Evolutionary conservation across 139 green algal genomes (phyloP).

Genomic region (Deuterostichococcus epilithicus): DNA sequence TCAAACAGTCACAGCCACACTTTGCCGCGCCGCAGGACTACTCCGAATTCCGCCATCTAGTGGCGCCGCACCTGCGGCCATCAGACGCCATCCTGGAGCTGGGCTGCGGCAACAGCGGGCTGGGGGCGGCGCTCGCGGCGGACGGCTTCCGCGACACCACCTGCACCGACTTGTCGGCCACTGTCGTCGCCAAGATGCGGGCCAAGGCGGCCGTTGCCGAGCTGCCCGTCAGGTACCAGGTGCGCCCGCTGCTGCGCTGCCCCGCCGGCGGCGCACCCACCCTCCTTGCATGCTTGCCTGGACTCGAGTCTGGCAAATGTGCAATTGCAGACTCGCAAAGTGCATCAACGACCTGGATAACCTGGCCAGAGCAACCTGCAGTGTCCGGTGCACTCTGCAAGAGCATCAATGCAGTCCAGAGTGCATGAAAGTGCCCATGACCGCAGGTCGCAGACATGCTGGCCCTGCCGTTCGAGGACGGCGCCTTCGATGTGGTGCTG

Average conservation of each 20-base stretch:
- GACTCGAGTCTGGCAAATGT: too few species aligned
- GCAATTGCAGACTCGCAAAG: too few species aligned
- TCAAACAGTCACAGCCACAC: too few species aligned
- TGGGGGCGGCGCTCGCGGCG: slow-evolving; percentile 28
- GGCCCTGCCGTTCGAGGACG: slow-evolving; percentile 33
- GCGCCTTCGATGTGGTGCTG: slow-evolving; percentile 46
- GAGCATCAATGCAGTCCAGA: too few species aligned
- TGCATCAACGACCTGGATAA: too few species aligned
- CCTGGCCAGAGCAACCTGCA: too few species aligned
- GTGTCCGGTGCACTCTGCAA: too few species aligned
- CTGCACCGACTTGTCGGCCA: slow-evolving; percentile 34
- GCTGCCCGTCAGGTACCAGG: background rate
- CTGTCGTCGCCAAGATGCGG: slow-evolving; percentile 34
- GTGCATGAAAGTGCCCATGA: too few species aligned
- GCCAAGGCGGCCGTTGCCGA: background rate
- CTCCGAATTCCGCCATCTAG: slow-evolving; percentile 28
- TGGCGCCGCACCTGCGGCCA: slow-evolving; percentile 28
- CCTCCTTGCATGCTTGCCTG: too few species aligned
- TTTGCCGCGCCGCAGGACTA: slow-evolving; percentile 25
- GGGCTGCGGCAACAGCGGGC: slow-evolving; percentile 40
- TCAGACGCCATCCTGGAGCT: slow-evolving; percentile 29
- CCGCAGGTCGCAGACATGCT: slow-evolving; percentile 50
- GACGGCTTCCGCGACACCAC: slow-evolving; percentile 26
- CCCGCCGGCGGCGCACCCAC: too few species aligned
- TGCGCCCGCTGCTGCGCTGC: too few species aligned